Conservation (phyloP, 192 early-diverging fungal species). For the Fimicolochytrium jonesii region DNA sequence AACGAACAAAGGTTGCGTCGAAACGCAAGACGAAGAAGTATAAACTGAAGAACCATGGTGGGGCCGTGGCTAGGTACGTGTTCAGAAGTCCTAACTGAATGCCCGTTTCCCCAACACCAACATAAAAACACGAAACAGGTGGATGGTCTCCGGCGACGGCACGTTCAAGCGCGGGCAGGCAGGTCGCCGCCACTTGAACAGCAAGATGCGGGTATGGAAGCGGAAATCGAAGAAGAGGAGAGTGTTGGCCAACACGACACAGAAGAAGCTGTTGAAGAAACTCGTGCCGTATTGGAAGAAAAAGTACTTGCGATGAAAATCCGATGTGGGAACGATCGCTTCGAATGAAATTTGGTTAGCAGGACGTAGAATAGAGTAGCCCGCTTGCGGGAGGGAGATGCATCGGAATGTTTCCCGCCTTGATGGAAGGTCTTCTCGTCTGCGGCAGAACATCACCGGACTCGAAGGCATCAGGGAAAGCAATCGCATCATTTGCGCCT, state of each 20-base stretch:
- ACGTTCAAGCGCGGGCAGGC: constrained; percentile 46
- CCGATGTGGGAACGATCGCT: too few relatives aligned
- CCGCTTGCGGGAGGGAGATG: too few relatives aligned
- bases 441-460: too few relatives aligned
- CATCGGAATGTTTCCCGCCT: too few relatives aligned
- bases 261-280: constrained; percentile 31
- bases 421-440: too few relatives aligned
- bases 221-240: constrained; percentile 33
- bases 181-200: constrained; percentile 42
- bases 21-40: constrained; percentile 46
- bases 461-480: too few relatives aligned
- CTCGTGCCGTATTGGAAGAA: constrained; percentile 49
- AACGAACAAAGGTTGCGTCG: constrained; percentile 37
- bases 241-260: constrained; percentile 31
- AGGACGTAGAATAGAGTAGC: too few relatives aligned
- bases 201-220: constrained; percentile 44
- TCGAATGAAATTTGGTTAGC: too few relatives aligned
- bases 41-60: constrained; percentile 49
- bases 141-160: constrained; percentile 39
- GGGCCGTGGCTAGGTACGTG: constrained; percentile 42
- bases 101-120: too few relatives aligned
- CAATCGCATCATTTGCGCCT: too few relatives aligned
- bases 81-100: too few relatives aligned
- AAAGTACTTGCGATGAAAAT: constrained; percentile 40
- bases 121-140: too few relatives aligned